Conservation (phyloP, 1,284 basidiomycete species). For the Ganoderma leucocontextum region DNA sequence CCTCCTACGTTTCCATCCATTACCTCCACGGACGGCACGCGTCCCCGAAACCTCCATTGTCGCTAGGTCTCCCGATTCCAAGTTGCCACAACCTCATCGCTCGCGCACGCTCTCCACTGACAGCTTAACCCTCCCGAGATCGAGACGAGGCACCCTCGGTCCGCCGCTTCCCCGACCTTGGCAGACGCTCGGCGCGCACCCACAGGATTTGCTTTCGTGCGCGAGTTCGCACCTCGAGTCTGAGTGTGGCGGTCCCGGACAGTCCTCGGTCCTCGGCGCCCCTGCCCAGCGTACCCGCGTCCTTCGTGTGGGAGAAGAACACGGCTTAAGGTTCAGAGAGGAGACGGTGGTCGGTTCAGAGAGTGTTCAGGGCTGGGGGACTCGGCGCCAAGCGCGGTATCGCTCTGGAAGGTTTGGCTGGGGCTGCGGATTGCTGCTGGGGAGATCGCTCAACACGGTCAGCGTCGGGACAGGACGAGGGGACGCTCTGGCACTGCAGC, state of each 20-base stretch:
- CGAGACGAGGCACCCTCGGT: neutral
- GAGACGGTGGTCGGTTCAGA: neutral
- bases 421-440: constrained; percentile 1
- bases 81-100: too few relatives aligned
- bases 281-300: neutral
- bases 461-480: neutral
- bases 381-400: neutral
- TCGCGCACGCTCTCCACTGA: neutral
- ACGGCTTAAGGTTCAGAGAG: neutral
- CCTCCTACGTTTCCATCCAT: too few relatives aligned
- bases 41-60: too few relatives aligned
- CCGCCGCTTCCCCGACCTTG: neutral
- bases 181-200: neutral
- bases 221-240: neutral
- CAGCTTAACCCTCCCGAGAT: neutral
- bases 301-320: neutral
- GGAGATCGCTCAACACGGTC: neutral
- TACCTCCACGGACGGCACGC: too few relatives aligned
- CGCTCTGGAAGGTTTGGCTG: neutral
- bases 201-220: neutral
- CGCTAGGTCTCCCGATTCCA: too few relatives aligned
- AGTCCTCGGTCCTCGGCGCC: neutral
- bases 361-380: neutral
- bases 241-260: neutral
- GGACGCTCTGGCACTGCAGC: neutral